Percentiles rank a stretch among this genome's conserved stretches.
These are phyloP conservation scores for Penicillium coprophilum DNA, from an alignment of 495 filamentous ascomycete genomes.

Conservation along the genomic window DNA sequence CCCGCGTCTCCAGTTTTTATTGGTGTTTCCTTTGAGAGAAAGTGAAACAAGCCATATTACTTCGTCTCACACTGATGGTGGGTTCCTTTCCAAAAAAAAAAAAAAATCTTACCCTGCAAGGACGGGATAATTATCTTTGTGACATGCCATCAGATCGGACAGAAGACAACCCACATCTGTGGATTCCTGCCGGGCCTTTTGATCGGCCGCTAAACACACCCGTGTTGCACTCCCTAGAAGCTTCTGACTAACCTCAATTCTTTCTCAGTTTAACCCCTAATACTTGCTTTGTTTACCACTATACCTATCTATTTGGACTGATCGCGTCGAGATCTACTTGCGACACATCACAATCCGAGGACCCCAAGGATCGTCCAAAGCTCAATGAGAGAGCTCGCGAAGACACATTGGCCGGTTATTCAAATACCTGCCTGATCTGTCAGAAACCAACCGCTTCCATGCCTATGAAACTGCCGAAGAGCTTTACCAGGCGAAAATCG, in stretches of 20 bases:
- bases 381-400: slow-evolving; percentile 19
- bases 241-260: slow-evolving; percentile 19
- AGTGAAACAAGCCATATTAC: slow-evolving; percentile 5
- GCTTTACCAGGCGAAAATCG: slow-evolving; percentile 66
- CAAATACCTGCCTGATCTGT: not conserved
- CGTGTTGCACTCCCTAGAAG: slow-evolving; percentile 14
- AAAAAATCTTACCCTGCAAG: slow-evolving; percentile 4
- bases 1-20: slow-evolving; percentile 8
- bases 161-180: slow-evolving; percentile 23
- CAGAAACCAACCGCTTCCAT: slow-evolving; percentile 36
- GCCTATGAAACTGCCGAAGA: slow-evolving; percentile 70
- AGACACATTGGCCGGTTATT: slow-evolving; percentile 1
- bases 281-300: not conserved
- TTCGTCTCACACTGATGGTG: not conserved
- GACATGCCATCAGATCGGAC: slow-evolving; percentile 19
- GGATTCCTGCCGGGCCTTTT: slow-evolving; percentile 27
- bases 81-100: not conserved
- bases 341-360: slow-evolving; percentile 26
- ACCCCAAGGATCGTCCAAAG: slow-evolving; percentile 1
- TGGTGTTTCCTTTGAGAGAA: slow-evolving; percentile 5
- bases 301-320: slow-evolving; percentile 18
- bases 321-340: slow-evolving; percentile 18
- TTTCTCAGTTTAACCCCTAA: slow-evolving; percentile 6
- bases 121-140: slow-evolving; percentile 12
- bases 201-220: slow-evolving; percentile 31